These are phyloP conservation scores for Geranium rotundifolium DNA, from an alignment of 345 rosid genomes.

Conservation along the genomic window DNA sequence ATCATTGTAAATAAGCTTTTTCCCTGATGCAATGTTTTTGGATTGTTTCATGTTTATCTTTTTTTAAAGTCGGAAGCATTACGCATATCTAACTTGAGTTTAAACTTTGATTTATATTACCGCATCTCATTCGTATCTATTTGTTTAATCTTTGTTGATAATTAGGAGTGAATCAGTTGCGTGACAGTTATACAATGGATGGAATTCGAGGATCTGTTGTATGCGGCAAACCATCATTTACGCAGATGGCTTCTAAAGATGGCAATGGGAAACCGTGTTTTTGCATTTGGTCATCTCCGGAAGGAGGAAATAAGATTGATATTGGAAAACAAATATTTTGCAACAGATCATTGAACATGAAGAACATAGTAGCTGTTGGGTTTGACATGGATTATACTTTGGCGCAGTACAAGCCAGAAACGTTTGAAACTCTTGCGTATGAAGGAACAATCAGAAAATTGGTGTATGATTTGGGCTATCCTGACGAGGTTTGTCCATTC, in stretches of 20 bases:
- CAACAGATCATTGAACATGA: conserved; percentile 93
- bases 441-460: conserved; percentile 77
- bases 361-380: conserved; percentile 78
- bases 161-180: conserved; percentile 42
- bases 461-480: conserved; percentile 86
- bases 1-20: too few species aligned
- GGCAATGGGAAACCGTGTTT: conserved; percentile 26
- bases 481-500: conserved; percentile 53
- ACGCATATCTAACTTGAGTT: neutral
- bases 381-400: conserved; percentile 99
- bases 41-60: neutral
- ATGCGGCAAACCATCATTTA: conserved; percentile 25
- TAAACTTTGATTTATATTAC: too few species aligned
- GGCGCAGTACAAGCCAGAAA: conserved; percentile 93
- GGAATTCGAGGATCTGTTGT: conserved; percentile 16
- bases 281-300: conserved; percentile 55
- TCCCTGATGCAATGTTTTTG: too few species aligned
- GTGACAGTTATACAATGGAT: conserved; percentile 41
- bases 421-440: conserved; percentile 90
- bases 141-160: conserved; percentile 2
- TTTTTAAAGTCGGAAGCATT: neutral
- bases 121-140: neutral
- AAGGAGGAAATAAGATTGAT: conserved; percentile 44
- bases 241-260: conserved; percentile 14
- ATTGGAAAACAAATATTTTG: conserved; percentile 78